Conservation (phyloP, 768 basidiomycete species). For the Hemileccinum impolitum region DNA sequence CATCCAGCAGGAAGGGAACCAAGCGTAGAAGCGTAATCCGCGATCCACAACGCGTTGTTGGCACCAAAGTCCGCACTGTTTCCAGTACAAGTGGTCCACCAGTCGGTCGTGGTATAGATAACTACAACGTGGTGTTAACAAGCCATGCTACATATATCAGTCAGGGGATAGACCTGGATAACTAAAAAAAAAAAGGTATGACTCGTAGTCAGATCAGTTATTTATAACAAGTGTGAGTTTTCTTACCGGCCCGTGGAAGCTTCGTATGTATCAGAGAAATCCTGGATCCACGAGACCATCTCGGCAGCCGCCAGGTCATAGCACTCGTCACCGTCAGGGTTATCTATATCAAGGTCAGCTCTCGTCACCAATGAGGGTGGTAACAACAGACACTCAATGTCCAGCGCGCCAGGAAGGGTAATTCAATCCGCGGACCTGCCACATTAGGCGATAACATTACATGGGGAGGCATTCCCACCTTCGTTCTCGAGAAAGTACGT, state of each 20-base stretch:
- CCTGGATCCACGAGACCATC: slow-evolving; percentile 63
- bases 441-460: slow-evolving; percentile 16
- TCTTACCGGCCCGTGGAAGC: slow-evolving; percentile 43
- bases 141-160: slow-evolving; percentile 2
- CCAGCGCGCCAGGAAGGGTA: slow-evolving; percentile 62
- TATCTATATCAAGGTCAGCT: slow-evolving; percentile 35
- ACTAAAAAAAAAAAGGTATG: slow-evolving; percentile 23
- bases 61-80: slow-evolving; percentile 48
- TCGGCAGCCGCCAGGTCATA: slow-evolving; percentile 48
- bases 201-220: not conserved
- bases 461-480: slow-evolving; percentile 28
- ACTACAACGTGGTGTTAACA: slow-evolving; percentile 29
- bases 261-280: slow-evolving; percentile 61
- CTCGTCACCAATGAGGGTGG: not conserved
- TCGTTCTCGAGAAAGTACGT: slow-evolving; percentile 56
- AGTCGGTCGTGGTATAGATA: slow-evolving; percentile 62
- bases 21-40: slow-evolving; percentile 45
- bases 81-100: slow-evolving; percentile 68
- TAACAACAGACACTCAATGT: slow-evolving; percentile 51
- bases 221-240: not conserved
- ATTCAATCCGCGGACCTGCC: slow-evolving; percentile 54
- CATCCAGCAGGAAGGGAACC: slow-evolving; percentile 61
- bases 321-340: slow-evolving; percentile 49
- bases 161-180: slow-evolving; percentile 33
- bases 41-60: slow-evolving; percentile 61